Evolutionary conservation across 2,329 filamentous ascomycete species (phyloP).

Genomic region (Apiospora pterosperma): DNA sequence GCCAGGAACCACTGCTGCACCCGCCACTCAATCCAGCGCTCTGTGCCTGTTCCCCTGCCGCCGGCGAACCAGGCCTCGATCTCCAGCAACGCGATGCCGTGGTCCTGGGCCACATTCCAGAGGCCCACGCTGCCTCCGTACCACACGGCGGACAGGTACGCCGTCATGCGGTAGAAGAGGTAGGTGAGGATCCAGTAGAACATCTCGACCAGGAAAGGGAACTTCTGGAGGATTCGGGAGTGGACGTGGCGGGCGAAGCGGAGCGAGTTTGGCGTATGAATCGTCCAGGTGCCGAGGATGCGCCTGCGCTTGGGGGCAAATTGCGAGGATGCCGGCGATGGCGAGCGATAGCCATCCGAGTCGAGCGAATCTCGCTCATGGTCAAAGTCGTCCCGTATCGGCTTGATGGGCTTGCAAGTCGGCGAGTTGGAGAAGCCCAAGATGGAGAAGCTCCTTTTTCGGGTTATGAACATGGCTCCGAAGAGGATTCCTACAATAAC

Average conservation of each 20-base stretch:
- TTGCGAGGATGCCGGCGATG: constrained; percentile 11
- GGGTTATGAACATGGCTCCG: constrained; percentile 33
- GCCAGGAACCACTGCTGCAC: constrained; percentile 25
- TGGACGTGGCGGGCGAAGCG: constrained; percentile 55
- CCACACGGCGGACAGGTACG: constrained; percentile 44
- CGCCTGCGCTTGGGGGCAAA: constrained; percentile 25
- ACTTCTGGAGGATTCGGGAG: constrained; percentile 58
- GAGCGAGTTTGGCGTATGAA: constrained; percentile 51
- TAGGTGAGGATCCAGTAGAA: constrained; percentile 70
- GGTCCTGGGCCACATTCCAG: constrained; percentile 41
- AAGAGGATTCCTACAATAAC: constrained; percentile 35
- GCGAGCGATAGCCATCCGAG: constrained; percentile 11
- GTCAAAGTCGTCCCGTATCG: constrained; percentile 9
- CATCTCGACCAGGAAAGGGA: constrained; percentile 69
- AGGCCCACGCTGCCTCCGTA: constrained; percentile 46
- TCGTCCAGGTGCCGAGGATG: constrained; percentile 26
- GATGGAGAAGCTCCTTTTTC: constrained; percentile 32
- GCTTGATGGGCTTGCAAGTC: constrained; percentile 16
- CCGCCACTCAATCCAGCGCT: constrained; percentile 38
- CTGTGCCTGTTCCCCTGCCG: constrained; percentile 17
- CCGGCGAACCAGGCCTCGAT: constrained; percentile 29
- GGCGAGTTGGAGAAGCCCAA: constrained; percentile 16
- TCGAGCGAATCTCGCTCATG: constrained; percentile 6
- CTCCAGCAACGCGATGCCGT: constrained; percentile 39
- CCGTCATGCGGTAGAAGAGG: constrained; percentile 59